Evolutionary conservation across 495 filamentous ascomycete genomes (phyloP).

Genomic region (Xylaria venustula): DNA sequence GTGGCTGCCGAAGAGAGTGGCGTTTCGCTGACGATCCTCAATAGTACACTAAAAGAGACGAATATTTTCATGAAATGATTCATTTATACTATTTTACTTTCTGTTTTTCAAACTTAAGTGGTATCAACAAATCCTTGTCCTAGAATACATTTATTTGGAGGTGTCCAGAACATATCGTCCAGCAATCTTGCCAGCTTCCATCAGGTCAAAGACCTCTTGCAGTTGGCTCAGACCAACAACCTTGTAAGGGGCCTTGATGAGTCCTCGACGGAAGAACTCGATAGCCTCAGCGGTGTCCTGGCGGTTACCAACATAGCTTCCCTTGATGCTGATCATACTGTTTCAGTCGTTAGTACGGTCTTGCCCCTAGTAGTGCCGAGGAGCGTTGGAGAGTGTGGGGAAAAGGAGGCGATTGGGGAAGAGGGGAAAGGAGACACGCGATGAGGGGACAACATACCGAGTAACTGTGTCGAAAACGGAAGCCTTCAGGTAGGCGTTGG

Average conservation of each 20-base stretch:
- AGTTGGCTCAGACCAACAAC: conserved; percentile 73
- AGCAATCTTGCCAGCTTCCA: conserved; percentile 75
- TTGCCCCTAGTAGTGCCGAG: conserved; percentile 14
- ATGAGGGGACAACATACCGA: conserved; percentile 18
- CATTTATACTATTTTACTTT: neutral
- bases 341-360: conserved; percentile 22
- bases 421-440: neutral
- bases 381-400: neutral
- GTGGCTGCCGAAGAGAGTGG: too few species aligned
- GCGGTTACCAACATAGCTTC: conserved; percentile 87
- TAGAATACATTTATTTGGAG: conserved; percentile 36
- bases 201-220: conserved; percentile 70
- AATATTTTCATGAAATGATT: neutral
- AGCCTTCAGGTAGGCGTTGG: conserved; percentile 71
- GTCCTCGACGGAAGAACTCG: conserved; percentile 79
- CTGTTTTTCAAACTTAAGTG: too few species aligned
- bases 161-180: conserved; percentile 85
- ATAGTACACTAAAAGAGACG: neutral
- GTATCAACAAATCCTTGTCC: neutral
- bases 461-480: conserved; percentile 85
- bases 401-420: neutral
- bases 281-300: conserved; percentile 81
- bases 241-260: conserved; percentile 88
- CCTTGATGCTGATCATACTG: conserved; percentile 85
- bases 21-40: too few species aligned